Base-by-base conservation (phyloP, 441 rosid species). In the Pelargonium australe region DNA sequence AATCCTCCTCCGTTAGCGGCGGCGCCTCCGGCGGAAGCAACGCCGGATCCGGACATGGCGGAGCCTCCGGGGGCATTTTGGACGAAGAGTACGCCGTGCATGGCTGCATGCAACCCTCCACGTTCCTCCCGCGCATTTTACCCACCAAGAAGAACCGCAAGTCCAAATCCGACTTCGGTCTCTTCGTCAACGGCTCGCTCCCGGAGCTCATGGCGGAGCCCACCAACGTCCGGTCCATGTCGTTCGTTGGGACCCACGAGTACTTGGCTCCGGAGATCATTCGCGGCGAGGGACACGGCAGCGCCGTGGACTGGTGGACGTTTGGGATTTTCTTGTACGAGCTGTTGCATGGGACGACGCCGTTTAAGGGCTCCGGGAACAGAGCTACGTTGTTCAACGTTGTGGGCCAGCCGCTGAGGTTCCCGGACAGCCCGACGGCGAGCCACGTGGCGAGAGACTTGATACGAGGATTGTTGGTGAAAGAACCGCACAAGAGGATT, bases 231-330 rank as follows among this genome's bases (percentile, higher is more conserved):
- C 83, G 98, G 28, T 95, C 99, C 34, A 91, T 95, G 99, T 91
- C 97, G 34, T 94, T 94, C 60, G 99, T 91, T 10, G 99, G 99
- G 71, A 94, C 99, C 66, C 99, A 94, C 13, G 99, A 94, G 79
- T 91, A 94, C 60, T 17, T 53, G 19, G 60, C 60, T 3, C 98
- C 98, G 0, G 98, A 86, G 82, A 76, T 93, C 40, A 91, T 94
- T 72, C 92, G 89, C 75, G 99, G 97, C 67, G 99, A 94, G 75
- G 99, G 98, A 16, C 98, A 93, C 40, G 98, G 97, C 61, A 90
- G 98, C 73, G 96, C 97, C 13, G 97, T 93, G n/a, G 98, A 93
- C 53, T 93, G 98, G 97, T 90, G 98, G 98, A 93, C 98, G 1
- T 91, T 89, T 51, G 98, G 97, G 11, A 90, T 95, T 72, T 95